phyloP scores from a whole-genome alignment of 2,329 filamentous ascomycete genomes.

The Alternaria sp. region DNA sequence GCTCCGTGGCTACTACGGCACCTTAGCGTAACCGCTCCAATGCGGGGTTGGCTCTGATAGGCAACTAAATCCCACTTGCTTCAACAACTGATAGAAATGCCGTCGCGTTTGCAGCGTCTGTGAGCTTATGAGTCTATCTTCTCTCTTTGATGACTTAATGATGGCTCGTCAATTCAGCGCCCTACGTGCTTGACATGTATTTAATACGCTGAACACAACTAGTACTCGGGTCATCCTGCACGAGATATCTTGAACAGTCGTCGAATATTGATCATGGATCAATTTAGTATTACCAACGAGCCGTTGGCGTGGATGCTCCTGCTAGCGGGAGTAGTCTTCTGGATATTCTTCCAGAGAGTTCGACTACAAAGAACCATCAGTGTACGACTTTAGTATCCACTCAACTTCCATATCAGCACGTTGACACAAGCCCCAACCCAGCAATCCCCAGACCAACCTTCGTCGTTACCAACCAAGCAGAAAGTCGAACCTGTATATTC shows the following conservation, averaged over 20 bases:
- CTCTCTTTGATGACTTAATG: neutral
- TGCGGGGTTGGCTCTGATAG: slow-evolving; percentile 18
- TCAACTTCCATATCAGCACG: neutral
- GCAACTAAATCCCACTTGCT: slow-evolving; percentile 12
- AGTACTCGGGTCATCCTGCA: neutral
- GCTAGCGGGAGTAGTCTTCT: neutral
- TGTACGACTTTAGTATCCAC: neutral
- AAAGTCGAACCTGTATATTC: slow-evolving; percentile 11
- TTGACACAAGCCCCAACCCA: neutral
- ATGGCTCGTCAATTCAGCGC: neutral
- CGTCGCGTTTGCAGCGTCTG: slow-evolving; percentile 10
- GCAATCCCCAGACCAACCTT: neutral
- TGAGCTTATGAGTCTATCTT: neutral
- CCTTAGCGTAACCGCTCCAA: slow-evolving; percentile 14
- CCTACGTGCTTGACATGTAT: neutral
- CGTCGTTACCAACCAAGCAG: neutral
- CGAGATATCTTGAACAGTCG: neutral
- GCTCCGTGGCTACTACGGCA: neutral
- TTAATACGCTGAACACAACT: neutral
- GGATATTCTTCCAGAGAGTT: neutral
- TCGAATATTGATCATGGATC: neutral
- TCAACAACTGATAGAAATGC: neutral
- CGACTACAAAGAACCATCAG: neutral
- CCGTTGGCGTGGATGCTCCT: neutral
- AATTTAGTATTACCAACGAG: neutral